Base-by-base conservation (phyloP, 2,329 filamentous ascomycete genomes). In the Neoascochyta sp. region DNA sequence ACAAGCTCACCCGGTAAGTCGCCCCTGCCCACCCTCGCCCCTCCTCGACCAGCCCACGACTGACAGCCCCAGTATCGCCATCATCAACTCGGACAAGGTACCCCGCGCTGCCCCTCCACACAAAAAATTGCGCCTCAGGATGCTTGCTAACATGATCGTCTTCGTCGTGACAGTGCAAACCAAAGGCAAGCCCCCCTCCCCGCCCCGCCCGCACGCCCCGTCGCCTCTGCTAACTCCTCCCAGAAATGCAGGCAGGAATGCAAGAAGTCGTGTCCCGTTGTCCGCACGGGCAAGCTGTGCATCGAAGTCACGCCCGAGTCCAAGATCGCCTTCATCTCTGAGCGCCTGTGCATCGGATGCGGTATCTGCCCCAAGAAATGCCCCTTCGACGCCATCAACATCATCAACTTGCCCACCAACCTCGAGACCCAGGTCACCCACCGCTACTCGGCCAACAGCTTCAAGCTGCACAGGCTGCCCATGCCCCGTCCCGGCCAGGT, bases 311-410 rank as follows among this genome's bases (percentile, higher is more conserved):
- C 77, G 30, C 73, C 86, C 43, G 78, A 86, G 36, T 93, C 90
- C 47, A 90, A 90, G 60, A 90, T 98, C 54, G 92, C 92, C 64
- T 98, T 95, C 75, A 94, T 98, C 59, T 96, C 90, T 47, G 92
- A 98, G 68, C 80, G 80, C 45, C 80, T 95, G 42, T 95, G 90
- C 65, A 95, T 96, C 57, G 92, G 92, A 67, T 98, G 93, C 63
- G 93, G 92, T 81, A 98, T 98, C 71, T 98, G 93, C 68, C 88
- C 90, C 24, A 98, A 98, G 75, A 96, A 96, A 68, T 98, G 92
- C 67, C 92, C 92, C 10, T 98, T 98, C 68, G 84, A 89, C 61
- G 92, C 92, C 47, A 98, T 98, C 70, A 93, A 90, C 66, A 98
- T 98, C 67, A 98, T 98, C 87, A 98, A 98, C 74, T 73, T 98